Percentiles rank a stretch among this genome's conserved stretches.
Conservation (phyloP, 768 basidiomycete genomes). For the Obba rivulosa region DNA sequence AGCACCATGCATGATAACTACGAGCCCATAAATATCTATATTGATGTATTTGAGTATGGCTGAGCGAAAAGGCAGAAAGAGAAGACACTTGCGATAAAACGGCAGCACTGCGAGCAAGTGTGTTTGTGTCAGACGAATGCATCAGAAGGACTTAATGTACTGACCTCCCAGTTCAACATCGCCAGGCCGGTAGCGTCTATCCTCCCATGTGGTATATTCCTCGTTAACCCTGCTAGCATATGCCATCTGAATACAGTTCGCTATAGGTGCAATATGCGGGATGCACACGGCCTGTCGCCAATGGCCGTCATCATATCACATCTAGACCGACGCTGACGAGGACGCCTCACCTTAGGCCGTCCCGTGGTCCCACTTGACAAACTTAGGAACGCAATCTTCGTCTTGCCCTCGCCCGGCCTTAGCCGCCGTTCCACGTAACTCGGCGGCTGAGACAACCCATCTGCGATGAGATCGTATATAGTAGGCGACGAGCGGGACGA, state of each 20-base stretch:
- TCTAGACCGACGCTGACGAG: neutral
- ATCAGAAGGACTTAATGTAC: constrained; percentile 6
- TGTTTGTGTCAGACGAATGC: neutral
- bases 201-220: constrained; percentile 31
- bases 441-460: constrained; percentile 36
- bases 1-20: constrained; percentile 23
- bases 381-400: constrained; percentile 65
- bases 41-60: neutral
- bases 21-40: constrained; percentile 41
- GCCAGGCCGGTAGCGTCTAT: constrained; percentile 51
- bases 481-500: constrained; percentile 22
- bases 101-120: constrained; percentile 16
- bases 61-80: neutral
- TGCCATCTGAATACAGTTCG: constrained; percentile 27
- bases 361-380: constrained; percentile 80
- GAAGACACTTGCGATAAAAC: constrained; percentile 21
- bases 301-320: constrained; percentile 39
- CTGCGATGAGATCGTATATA: constrained; percentile 42
- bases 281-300: constrained; percentile 44
- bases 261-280: constrained; percentile 30
- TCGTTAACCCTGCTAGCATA: constrained; percentile 41
- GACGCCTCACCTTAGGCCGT: constrained; percentile 54
- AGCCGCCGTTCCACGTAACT: constrained; percentile 48
- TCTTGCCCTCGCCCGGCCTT: constrained; percentile 54
- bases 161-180: constrained; percentile 57